Evolutionary conservation across 2,329 filamentous ascomycete genomes (phyloP).

Genomic region (Lizonia empirigonia): DNA sequence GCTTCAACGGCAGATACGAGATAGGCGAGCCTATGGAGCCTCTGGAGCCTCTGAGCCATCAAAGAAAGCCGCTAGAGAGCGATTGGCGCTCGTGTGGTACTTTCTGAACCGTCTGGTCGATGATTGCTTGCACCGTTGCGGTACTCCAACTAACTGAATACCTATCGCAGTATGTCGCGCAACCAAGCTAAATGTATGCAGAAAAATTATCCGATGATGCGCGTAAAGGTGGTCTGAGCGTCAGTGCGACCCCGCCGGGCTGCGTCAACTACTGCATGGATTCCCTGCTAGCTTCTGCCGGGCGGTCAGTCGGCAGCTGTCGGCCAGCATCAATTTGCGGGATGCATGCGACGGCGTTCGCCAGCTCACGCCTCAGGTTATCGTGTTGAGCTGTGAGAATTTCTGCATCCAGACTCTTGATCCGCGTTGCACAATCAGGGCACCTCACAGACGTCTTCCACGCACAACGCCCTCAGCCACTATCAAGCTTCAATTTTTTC

Average conservation of each 20-base stretch:
- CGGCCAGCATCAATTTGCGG: constrained; percentile 18
- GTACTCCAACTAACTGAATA: neutral
- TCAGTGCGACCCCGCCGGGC: constrained; percentile 19
- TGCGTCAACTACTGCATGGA: constrained; percentile 8
- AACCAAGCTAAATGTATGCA: constrained; percentile 9
- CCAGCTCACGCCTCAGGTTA: constrained; percentile 4
- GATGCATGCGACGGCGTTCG: constrained; percentile 13
- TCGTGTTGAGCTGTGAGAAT: constrained; percentile 3
- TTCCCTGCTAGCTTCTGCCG: constrained; percentile 20
- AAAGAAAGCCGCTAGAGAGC: too few species aligned
- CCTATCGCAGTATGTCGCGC: too few species aligned
- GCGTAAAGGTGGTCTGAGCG: constrained; percentile 8
- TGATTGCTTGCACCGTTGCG: constrained; percentile 1
- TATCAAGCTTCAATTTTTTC: constrained; percentile 4
- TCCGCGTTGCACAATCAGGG: constrained; percentile 1
- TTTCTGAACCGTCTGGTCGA: neutral
- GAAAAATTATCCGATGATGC: constrained; percentile 23
- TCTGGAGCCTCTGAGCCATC: neutral
- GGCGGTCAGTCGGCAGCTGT: constrained; percentile 27
- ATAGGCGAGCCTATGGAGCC: too few species aligned
- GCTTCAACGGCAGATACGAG: constrained; percentile 11
- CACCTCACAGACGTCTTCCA: neutral
- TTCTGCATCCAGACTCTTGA: constrained; percentile 6
- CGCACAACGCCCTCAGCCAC: constrained; percentile 3
- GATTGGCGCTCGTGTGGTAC: constrained; percentile 3